These are phyloP conservation scores for Malassezia psittaci DNA, from an alignment of 1,284 basidiomycete genomes.

Conservation along the genomic window DNA sequence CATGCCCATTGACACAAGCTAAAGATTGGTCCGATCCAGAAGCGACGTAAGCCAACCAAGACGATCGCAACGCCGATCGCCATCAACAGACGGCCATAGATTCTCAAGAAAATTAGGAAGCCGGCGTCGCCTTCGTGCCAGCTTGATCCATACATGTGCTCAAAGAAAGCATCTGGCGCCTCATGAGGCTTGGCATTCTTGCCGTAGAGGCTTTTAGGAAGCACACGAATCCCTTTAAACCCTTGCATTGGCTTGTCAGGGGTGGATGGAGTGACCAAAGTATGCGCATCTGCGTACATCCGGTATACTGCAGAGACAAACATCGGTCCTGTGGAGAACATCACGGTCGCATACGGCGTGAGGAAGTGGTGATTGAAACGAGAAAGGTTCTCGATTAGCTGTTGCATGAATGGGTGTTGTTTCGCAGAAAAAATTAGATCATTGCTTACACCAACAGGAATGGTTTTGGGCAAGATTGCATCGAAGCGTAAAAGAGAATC, in stretches of 20 bases:
- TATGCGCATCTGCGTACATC: constrained; percentile 55
- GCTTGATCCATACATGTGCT: constrained; percentile 89
- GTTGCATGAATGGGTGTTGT: constrained; percentile 76
- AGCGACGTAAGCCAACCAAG: constrained; percentile 5
- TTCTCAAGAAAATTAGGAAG: constrained; percentile 44
- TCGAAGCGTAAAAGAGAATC: constrained; percentile 80
- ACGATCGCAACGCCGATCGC: neutral
- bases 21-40: neutral
- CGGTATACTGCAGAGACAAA: constrained; percentile 45
- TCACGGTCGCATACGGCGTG: constrained; percentile 95
- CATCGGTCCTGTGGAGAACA: constrained; percentile 85
- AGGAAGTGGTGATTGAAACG: constrained; percentile 89
- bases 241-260: constrained; percentile 62
- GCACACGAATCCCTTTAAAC: constrained; percentile 57
- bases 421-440: constrained; percentile 88
- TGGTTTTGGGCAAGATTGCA: constrained; percentile 83
- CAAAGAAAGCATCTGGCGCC: constrained; percentile 73
- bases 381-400: constrained; percentile 77
- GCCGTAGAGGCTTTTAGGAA: constrained; percentile 87
- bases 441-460: constrained; percentile 78
- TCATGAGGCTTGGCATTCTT: constrained; percentile 80
- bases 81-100: constrained; percentile 35
- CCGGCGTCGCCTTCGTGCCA: constrained; percentile 56
- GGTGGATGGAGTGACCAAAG: constrained; percentile 79
- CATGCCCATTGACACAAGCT: neutral